Conservation (phyloP, 2,329 filamentous ascomycete species). For the Fusarium scirpi region DNA sequence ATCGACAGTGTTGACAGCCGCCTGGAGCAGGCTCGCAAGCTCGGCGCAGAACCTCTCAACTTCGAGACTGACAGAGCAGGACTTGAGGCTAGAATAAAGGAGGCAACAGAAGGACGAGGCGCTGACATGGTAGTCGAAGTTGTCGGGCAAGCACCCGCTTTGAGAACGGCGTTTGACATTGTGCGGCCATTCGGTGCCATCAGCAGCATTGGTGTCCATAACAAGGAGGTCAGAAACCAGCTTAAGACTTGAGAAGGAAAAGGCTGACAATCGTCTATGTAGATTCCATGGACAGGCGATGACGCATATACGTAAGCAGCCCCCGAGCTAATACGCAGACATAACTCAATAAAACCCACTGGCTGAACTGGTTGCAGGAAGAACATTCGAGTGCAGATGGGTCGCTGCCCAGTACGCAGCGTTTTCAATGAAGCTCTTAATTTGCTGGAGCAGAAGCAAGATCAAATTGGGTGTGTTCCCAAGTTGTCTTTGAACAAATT, state of each 20-base stretch:
- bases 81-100: slow-evolving; percentile 76
- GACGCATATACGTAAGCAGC: slow-evolving; percentile 69
- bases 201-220: slow-evolving; percentile 81
- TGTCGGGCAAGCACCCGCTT: slow-evolving; percentile 75
- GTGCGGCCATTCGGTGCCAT: slow-evolving; percentile 79
- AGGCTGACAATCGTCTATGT: slow-evolving; percentile 16
- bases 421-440: slow-evolving; percentile 75
- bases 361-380: slow-evolving; percentile 62
- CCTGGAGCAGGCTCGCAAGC: slow-evolving; percentile 75
- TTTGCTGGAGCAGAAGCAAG: slow-evolving; percentile 73
- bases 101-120: slow-evolving; percentile 81
- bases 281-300: slow-evolving; percentile 75
- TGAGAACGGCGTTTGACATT: slow-evolving; percentile 77
- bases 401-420: slow-evolving; percentile 78
- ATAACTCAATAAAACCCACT: slow-evolving; percentile 13
- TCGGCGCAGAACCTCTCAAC: slow-evolving; percentile 88
- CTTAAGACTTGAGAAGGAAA: not conserved
- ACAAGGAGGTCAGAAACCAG: slow-evolving; percentile 68
- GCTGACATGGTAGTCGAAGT: slow-evolving; percentile 88
- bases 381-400: slow-evolving; percentile 80
- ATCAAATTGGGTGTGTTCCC: slow-evolving; percentile 71
- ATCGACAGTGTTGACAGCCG: slow-evolving; percentile 82
- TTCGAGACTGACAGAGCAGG: slow-evolving; percentile 75
- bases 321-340: not conserved
- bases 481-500: not conserved